Evolutionary conservation across 2,329 filamentous ascomycete genomes (phyloP).

Genomic region (Neofusicoccum umdonicola): DNA sequence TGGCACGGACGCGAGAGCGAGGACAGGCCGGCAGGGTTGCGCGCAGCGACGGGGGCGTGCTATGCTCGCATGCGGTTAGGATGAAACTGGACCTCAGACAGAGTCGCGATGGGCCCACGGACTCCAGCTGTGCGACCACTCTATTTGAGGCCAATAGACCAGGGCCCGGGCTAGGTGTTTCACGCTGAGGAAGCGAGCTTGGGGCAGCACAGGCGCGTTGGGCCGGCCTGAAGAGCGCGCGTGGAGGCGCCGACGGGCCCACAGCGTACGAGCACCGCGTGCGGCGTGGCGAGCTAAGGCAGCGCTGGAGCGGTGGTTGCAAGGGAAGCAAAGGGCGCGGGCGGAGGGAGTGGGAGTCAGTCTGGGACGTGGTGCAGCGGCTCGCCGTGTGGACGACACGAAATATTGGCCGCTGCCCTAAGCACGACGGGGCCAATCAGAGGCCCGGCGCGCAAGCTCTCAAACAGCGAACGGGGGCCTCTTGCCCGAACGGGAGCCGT

Average conservation of each 20-base stretch:
- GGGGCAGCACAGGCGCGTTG: slow-evolving; percentile 6
- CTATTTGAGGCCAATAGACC: slow-evolving; percentile 15
- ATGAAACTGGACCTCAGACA: slow-evolving; percentile 15
- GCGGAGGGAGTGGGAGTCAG: neutral
- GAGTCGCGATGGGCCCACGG: slow-evolving; percentile 15
- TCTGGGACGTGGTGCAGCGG: slow-evolving; percentile 4
- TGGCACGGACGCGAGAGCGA: slow-evolving; percentile 16
- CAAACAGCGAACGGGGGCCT: neutral
- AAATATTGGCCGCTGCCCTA: slow-evolving; percentile 9
- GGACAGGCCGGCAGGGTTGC: slow-evolving; percentile 3
- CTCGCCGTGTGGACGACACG: neutral
- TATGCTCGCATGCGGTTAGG: slow-evolving; percentile 7
- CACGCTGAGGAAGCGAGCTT: slow-evolving; percentile 14
- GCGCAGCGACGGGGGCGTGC: slow-evolving; percentile 5
- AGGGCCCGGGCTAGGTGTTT: slow-evolving; percentile 14
- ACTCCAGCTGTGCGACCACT: slow-evolving; percentile 16
- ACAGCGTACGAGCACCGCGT: slow-evolving; percentile 12
- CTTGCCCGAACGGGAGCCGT: neutral
- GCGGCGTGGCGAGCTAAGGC: neutral
- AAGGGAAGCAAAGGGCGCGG: neutral
- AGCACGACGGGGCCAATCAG: neutral
- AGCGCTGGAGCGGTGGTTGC: neutral
- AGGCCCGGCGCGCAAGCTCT: neutral
- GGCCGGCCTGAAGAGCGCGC: slow-evolving; percentile 6
- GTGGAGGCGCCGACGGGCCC: neutral